These are phyloP conservation scores for Apiospora koreana DNA, from an alignment of 2,329 filamentous ascomycete genomes.

Conservation along the genomic window DNA sequence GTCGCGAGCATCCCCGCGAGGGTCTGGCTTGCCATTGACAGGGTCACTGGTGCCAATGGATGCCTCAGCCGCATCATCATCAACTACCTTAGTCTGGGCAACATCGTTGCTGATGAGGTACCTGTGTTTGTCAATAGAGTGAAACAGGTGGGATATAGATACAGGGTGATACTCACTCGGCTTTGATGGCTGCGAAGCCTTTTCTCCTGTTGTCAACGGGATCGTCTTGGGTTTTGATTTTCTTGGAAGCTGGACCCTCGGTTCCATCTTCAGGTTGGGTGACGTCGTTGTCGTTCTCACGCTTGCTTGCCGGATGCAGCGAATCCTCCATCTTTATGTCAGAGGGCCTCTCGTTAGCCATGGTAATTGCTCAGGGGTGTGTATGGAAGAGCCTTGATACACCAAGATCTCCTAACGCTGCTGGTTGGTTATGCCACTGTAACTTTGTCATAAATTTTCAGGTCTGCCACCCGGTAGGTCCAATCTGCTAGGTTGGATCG, in stretches of 20 bases:
- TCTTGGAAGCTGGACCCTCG: slow-evolving; percentile 56
- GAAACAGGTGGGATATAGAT: neutral
- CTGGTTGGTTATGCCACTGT: neutral
- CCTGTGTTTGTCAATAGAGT: slow-evolving; percentile 20
- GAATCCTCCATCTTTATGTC: neutral
- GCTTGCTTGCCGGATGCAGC: slow-evolving; percentile 13
- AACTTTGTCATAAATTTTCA: slow-evolving; percentile 8
- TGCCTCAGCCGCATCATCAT: slow-evolving; percentile 60
- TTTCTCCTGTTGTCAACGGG: slow-evolving; percentile 26
- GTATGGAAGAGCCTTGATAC: neutral
- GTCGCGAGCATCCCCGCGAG: slow-evolving; percentile 29
- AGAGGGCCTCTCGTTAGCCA: slow-evolving; percentile 5
- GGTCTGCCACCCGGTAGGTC: neutral
- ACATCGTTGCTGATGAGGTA: slow-evolving; percentile 30
- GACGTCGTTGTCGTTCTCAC: slow-evolving; percentile 17
- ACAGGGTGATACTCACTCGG: slow-evolving; percentile 33
- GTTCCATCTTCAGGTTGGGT: slow-evolving; percentile 30
- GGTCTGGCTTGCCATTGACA: slow-evolving; percentile 47
- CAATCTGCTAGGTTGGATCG: neutral
- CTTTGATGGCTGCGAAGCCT: slow-evolving; percentile 38
- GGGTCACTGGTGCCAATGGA: slow-evolving; percentile 59
- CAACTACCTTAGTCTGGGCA: slow-evolving; percentile 41
- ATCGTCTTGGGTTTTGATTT: slow-evolving; percentile 52
- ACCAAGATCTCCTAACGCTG: slow-evolving; percentile 1
- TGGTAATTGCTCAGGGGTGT: neutral